Conservation (phyloP, 805 yeast species). For the Candida verbasci region DNA sequence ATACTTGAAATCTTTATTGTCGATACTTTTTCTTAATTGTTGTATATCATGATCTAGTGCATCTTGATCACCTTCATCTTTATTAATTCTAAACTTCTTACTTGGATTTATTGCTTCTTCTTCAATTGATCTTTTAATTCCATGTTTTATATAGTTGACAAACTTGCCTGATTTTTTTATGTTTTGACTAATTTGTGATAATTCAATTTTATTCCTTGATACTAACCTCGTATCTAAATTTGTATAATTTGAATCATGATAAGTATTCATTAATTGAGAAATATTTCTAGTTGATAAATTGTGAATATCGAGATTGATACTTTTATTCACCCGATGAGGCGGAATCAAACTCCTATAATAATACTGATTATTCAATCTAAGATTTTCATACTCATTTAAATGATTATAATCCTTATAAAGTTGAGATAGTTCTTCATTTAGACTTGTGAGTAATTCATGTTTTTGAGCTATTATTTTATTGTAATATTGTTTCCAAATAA, state of each 20-base stretch:
- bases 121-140: constrained; percentile 2
- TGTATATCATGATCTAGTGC: constrained; percentile 24
- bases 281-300: constrained; percentile 5
- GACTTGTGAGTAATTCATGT: constrained; percentile 20
- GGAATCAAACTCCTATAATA: constrained; percentile 26
- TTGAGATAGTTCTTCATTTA: constrained; percentile 22
- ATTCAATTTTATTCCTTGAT: constrained; percentile 27
- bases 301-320: constrained; percentile 5
- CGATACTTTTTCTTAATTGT: constrained; percentile 12
- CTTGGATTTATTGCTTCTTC: background rate
- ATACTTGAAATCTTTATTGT: constrained; percentile 8
- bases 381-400: constrained; percentile 13
- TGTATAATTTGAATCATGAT: constrained; percentile 19
- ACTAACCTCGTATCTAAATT: constrained; percentile 17
- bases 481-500: constrained; percentile 34
- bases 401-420: constrained; percentile 27
- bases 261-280: background rate
- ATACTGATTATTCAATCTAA: constrained; percentile 10
- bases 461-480: constrained; percentile 20
- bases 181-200: constrained; percentile 23
- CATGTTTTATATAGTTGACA: background rate
- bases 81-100: constrained; percentile 14
- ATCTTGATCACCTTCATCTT: too few species aligned
- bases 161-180: constrained; percentile 7
- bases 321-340: constrained; percentile 12